These are phyloP conservation scores for Fusarium siculi DNA, from an alignment of 2,329 filamentous ascomycete genomes.

Conservation along the genomic window DNA sequence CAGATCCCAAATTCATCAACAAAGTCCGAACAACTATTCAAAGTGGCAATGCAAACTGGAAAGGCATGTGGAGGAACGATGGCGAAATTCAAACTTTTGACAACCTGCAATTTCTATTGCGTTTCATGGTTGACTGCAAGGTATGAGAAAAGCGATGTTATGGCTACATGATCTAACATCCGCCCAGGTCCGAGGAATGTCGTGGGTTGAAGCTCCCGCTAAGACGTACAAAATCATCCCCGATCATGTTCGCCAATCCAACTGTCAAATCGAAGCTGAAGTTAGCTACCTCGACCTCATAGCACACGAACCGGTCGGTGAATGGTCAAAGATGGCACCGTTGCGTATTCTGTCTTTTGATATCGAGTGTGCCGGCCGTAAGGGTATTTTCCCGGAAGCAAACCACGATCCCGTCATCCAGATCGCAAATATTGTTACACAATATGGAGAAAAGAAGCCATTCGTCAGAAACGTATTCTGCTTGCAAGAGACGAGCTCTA, in stretches of 20 bases:
- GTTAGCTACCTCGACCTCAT: constrained; percentile 86
- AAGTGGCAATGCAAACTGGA: constrained; percentile 83
- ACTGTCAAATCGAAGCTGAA: constrained; percentile 94
- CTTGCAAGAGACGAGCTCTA: constrained; percentile 88
- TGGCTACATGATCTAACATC: constrained; percentile 30
- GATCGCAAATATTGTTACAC: constrained; percentile 94
- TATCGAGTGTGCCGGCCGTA: constrained; percentile 97
- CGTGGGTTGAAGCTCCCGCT: constrained; percentile 89
- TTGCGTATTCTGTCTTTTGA: constrained; percentile 94
- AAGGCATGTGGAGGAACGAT: constrained; percentile 82
- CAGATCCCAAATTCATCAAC: constrained; percentile 85
- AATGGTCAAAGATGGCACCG: constrained; percentile 98
- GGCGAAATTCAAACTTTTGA: constrained; percentile 89
- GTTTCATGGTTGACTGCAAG: constrained; percentile 98
- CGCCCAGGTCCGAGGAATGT: constrained; percentile 86
- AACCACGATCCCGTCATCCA: constrained; percentile 95
- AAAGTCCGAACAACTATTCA: constrained; percentile 82
- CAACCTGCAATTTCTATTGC: constrained; percentile 91
- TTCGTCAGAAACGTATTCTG: constrained; percentile 98
- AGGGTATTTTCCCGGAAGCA: constrained; percentile 96
- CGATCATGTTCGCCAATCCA: constrained; percentile 78
- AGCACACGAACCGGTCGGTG: constrained; percentile 86
- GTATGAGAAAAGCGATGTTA: constrained; percentile 54
- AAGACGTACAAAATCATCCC: constrained; percentile 78
- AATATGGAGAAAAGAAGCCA: constrained; percentile 93